Base-by-base conservation (phyloP, 495 filamentous ascomycete species). In the Viridothelium virens region DNA sequence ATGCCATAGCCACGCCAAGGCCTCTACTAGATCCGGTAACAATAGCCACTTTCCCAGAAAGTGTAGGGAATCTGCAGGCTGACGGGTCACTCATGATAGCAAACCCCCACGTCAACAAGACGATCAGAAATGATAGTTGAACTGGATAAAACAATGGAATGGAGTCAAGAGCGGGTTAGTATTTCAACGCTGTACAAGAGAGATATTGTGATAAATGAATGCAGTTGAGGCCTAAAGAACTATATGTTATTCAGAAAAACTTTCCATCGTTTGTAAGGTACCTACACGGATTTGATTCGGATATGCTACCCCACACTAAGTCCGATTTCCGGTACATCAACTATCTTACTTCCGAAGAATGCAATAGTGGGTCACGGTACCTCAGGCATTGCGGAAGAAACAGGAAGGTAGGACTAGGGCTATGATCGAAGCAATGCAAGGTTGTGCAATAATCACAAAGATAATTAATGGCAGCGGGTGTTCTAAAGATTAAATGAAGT, bases 11-110 rank as follows among this genome's bases (percentile, higher is more conserved):
- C 25, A 33, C 46, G 34, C 70, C 70, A 14, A 72, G 70, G 16
- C 70, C 70, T 14, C 70, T 41, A 16, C 34, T 50, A 2, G 64
- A 62, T 12, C 70, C 70, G 1, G 70, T 72, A 1, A 72, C 68
- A 31, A 72, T 72, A 31, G 70, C 70, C 6, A 59, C 53, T 14
- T 59, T 59, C 25, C 53, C 53, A 11, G 53, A 59, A 31, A 59
- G 53, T 59, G 53, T 59, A 9, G 18, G 53, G 7, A 10, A 36
- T 3, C 18, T 59, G 6, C 6, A 36, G 36, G 31, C 53, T 34
- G 53, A 33, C 3, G 3, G 11, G 18, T 36, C 25, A 18, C 53
- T 36, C 53, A 59, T 59, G 53, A 36, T 59, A 31, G 18, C 11
- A 59, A 14, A 25, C 14, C 18, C 7, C n/a, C 6, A 34, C 5